phyloP scores from a whole-genome alignment of 495 filamentous ascomycete genomes.

The Aspergillus funiculosus region DNA sequence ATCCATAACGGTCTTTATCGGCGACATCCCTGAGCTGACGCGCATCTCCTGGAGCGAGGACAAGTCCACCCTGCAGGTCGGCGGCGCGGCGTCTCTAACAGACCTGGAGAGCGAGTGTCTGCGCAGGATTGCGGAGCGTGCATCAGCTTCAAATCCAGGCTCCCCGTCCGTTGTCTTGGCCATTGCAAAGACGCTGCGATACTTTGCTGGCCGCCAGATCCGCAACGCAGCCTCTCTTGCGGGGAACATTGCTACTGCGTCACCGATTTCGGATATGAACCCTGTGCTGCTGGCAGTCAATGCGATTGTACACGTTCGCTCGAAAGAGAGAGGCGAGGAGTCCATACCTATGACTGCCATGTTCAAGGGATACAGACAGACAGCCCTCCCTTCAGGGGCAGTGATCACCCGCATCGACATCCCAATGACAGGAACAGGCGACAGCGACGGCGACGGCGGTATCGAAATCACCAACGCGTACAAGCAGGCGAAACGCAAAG shows the following conservation, averaged over 20 bases:
- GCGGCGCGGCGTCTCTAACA: constrained; percentile 82
- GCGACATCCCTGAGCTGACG: constrained; percentile 82
- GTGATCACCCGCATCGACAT: constrained; percentile 80
- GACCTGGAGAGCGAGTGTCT: constrained; percentile 60
- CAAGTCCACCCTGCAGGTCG: constrained; percentile 61
- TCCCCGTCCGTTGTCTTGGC: constrained; percentile 50
- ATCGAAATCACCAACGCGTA: constrained; percentile 69
- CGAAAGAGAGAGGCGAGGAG: constrained; percentile 51
- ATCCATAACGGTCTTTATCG: constrained; percentile 79
- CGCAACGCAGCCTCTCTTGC: constrained; percentile 96
- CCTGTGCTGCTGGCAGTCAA: constrained; percentile 85
- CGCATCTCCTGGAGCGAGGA: constrained; percentile 71
- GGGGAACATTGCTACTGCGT: constrained; percentile 91
- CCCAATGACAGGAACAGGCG: constrained; percentile 62
- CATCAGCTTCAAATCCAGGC: not conserved
- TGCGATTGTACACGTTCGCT: constrained; percentile 69
- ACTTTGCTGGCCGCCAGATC: constrained; percentile 95
- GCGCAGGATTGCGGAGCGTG: not conserved
- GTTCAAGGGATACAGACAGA: constrained; percentile 84
- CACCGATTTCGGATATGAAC: constrained; percentile 93
- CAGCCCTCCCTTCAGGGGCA: constrained; percentile 71
- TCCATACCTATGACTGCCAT: constrained; percentile 84
- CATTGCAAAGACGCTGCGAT: constrained; percentile 67
- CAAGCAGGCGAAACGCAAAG: constrained; percentile 92
- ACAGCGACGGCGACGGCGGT: too few species aligned